Conservation (phyloP, 345 rosid species). For the Schrenkiella parvula region DNA sequence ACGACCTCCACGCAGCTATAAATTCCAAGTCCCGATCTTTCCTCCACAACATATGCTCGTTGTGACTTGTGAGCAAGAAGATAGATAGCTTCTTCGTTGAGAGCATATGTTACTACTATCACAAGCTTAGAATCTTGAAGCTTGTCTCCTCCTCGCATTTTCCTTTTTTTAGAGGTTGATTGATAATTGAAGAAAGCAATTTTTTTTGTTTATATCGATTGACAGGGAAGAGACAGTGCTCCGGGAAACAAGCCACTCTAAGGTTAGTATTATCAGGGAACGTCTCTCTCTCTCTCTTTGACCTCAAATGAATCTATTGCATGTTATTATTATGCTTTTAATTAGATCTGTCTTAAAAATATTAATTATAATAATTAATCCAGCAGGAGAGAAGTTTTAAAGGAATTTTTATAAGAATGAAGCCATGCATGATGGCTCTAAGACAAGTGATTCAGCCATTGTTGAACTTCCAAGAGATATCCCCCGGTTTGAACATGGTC, state of each 20-base stretch:
- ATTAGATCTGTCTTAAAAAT: slow-evolving; percentile 29
- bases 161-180: neutral
- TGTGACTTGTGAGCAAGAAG: neutral
- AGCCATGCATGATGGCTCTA: slow-evolving; percentile 42
- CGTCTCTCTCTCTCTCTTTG: slow-evolving; percentile 19
- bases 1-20: slow-evolving; percentile 24
- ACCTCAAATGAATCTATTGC: slow-evolving; percentile 29
- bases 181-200: neutral
- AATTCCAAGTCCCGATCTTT: slow-evolving; percentile 2
- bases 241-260: slow-evolving; percentile 31
- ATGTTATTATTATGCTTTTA: slow-evolving; percentile 26
- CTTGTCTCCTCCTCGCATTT: neutral
- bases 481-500: slow-evolving; percentile 31
- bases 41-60: slow-evolving; percentile 15
- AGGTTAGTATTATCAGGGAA: slow-evolving; percentile 29
- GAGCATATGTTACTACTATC: neutral
- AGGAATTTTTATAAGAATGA: slow-evolving; percentile 33
- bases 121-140: slow-evolving; percentile 3
- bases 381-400: slow-evolving; percentile 14
- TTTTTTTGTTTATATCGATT: neutral
- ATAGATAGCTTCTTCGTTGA: slow-evolving; percentile 10
- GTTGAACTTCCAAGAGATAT: slow-evolving; percentile 40
- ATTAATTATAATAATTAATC: slow-evolving; percentile 8
- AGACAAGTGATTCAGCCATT: slow-evolving; percentile 48
- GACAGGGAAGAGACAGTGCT: slow-evolving; percentile 37